Evolutionary conservation across 129 eudicot species (phyloP), one percentile per base, ranked within the genome.

Genomic region (Logfia minima): DNA sequence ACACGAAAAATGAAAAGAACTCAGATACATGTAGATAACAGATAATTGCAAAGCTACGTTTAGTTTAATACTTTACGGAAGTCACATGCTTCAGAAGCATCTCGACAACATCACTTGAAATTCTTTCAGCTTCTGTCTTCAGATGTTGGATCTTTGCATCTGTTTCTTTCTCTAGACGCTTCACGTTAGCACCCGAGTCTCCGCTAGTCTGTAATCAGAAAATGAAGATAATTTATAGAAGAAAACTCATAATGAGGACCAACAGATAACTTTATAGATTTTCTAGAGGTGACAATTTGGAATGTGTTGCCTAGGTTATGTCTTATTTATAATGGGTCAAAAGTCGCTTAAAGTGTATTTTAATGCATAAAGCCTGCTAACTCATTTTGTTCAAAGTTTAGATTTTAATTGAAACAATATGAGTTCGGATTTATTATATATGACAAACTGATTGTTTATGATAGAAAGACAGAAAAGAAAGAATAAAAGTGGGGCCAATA

Each of bases 181-280:
- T 91, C 78, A 91, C 94, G 45, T 86, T 91, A 65, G 93, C 97
- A 80, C 94, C 97, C 9, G 94, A 91, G 66, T 91, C 93, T 74
- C 97, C 97, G 71, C 92, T 91, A 14, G 85, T 86, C 97, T 91
- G 21, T 24, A 29, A 24, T 18, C 17, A 65, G 21, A 65, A 19
- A 68, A 35, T 21, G 10, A 17, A 39, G 21, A 21, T 9, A 22
- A 48, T 13, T 4, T 4, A 62, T 22, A 34, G 22, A 35, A 63
- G 35, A 5, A 60, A 32, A 43, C 52, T 29, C 21, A 11, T 28
- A 34, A 23, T 8, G 2, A 29, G 7, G 53, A 79, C 31, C 64
- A 61, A 41, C 28, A 22, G 16, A 43, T 21, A 45, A 23, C 32
- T 67, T 21, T 60, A 53, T 19, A 51, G 35, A 70, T 71, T 61